Evolutionary conservation across 208 protist genomes (phyloP), one percentile per base, ranked within the genome.

Genomic region (Phytomonas sp.): DNA sequence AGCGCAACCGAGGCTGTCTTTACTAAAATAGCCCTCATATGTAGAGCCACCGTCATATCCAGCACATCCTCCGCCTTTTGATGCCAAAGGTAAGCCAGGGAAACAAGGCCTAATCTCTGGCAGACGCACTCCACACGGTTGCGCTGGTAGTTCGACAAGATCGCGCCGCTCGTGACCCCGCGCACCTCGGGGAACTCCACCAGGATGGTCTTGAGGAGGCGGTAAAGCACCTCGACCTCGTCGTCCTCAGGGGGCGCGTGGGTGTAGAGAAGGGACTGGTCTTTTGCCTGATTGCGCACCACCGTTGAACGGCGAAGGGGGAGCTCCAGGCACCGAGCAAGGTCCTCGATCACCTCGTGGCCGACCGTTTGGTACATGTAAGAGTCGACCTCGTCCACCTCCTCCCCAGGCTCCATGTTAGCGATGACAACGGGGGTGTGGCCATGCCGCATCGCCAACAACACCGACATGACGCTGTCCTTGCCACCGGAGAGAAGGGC

Each of bases 361-460:
- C 98, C 98, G 11, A 99, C 98, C 0, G 98, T 99, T 84, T 99
- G 98, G 80, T 98, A 99, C 91, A 97, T 99, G 84, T 95, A 99
- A 30, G 93, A 98, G 78, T 99, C 98, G 30, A 99, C 77, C 75
- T 99, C 98, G 33, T 90, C 67, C 30, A 76, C 76, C 14, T 78
- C 64, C n/a, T 73, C 60, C 11, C 62, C 75, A 42, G 77, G 88
- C 0, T 71, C 73, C 26, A 99, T 87, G 87, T 99, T 99, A 16
- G 93, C 98, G 11, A 99, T 59, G 4, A 98, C 97, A 4, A 98
- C 83, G 0, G 99, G 84, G 32, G 91, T 74, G 77, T 99, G 98
- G 0, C 98, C 98, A 64, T 98, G 80, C 56, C 93, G 88, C n/a
- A 95, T 78, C 42, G 96, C 98, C 70, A 98, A 77, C 12, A 99